A percentile compares a stretch with the other conserved stretches of the same genome.
Evolutionary conservation across 495 filamentous ascomycete genomes (phyloP).

Genomic region (Neurospora intermedia): DNA sequence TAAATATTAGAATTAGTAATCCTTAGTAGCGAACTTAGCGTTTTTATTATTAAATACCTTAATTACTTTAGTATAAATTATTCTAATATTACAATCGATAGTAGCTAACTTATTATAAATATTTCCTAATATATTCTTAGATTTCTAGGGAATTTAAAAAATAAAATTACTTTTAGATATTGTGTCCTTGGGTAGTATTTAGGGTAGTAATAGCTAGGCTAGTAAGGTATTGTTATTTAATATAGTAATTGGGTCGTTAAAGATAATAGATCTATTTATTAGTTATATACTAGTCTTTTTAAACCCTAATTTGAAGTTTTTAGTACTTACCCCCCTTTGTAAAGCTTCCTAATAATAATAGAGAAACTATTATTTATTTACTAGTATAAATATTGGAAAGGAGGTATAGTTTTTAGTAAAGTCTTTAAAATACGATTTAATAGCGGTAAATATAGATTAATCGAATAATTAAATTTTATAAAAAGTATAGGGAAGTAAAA

Average conservation of each 20-base stretch:
- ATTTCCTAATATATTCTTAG: no score
- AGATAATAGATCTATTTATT: not conserved
- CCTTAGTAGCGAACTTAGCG: no score
- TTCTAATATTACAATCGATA: no score
- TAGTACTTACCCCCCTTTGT: not conserved
- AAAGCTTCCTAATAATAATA: not conserved
- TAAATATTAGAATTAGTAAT: no score
- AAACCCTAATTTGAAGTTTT: constrained; percentile 4
- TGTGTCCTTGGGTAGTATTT: no score
- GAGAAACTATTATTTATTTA: constrained; percentile 2
- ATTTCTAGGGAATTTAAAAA: no score
- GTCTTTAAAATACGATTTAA: constrained; percentile 2
- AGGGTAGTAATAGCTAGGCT: no score
- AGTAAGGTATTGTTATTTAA: not conserved
- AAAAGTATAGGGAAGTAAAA: constrained; percentile 2
- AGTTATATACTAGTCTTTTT: constrained; percentile 2
- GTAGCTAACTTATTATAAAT: no score
- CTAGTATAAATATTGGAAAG: not conserved
- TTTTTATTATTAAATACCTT: no score
- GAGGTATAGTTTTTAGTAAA: not conserved
- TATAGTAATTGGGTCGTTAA: not conserved
- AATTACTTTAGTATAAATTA: no score
- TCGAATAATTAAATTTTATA: constrained; percentile 7
- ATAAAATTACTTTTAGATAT: no score
- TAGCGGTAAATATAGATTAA: not conserved